Base-by-base conservation (phyloP, 192 early-diverging fungal genomes). In the Gaertneriomyces sp. region DNA sequence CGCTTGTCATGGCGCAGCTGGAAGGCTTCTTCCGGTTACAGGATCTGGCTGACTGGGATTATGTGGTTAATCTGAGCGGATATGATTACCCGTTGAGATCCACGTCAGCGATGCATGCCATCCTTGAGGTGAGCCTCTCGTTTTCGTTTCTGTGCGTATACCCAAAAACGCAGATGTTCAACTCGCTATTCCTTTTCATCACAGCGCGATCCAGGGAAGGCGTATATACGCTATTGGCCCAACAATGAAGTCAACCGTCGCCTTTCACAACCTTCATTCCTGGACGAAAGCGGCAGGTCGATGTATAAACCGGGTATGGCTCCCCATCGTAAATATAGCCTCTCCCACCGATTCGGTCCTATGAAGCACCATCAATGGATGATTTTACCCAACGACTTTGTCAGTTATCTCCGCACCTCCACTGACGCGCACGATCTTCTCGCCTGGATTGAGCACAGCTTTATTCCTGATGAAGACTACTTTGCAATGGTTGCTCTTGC, bases 21-120 rank as follows among this genome's bases (percentile, higher is more conserved):
- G 47, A 46, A 25, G 81, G 81, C 45, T 79, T 76, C 45, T 82
- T 60, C 60, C 77, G 77, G 62, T 66, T 82, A 9, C 46, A 74
- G 64, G 81, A 82, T 53, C 42, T 82, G 50, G 81, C 81, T 5
- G 77, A 82, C 50, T 82, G 81, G 81, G 81, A 82, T 42, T 73
- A 64, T 74, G 64, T 79, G 3, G 74, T 82, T 40, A 82, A 79
- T 64, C 53, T 82, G 4, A 66, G 60, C 40, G 71, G 63, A 19
- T 61, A 66, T 42, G 81, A 82, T 53, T 82, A 61, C 42, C 81
- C 81, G 9, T 55, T 82, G 33, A 55, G 68, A 41, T 58, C 46
- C n/a, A 77, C 61, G 25, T 10, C 51, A 6, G 70, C 75, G 20
- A 79, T 82, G 10, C 71, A 76, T 44, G 17, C 54, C 4, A 56